Conservation (phyloP, 495 filamentous ascomycete genomes). For the Penicillium alfredii region DNA sequence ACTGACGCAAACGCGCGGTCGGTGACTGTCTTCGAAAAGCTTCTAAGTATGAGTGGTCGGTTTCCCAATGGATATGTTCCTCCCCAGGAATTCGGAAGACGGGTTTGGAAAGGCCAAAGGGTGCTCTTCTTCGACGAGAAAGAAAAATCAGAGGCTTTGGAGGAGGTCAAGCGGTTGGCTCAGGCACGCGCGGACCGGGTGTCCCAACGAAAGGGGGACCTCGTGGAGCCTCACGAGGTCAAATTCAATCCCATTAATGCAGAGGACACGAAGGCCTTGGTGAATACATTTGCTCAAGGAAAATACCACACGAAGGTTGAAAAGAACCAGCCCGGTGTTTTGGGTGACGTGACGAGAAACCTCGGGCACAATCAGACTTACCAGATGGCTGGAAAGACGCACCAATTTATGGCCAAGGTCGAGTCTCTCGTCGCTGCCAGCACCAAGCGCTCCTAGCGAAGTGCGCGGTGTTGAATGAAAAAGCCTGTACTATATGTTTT, state of each 20-base stretch:
- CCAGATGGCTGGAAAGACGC: conserved; percentile 33
- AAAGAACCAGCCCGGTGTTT: conserved; percentile 21
- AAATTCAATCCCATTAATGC: conserved; percentile 42
- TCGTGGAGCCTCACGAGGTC: conserved; percentile 31
- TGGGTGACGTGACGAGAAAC: conserved; percentile 34
- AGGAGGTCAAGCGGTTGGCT: conserved; percentile 31
- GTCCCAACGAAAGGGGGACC: conserved; percentile 35
- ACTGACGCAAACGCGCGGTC: conserved; percentile 22
- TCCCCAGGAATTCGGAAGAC: conserved; percentile 34
- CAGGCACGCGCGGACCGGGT: conserved; percentile 38
- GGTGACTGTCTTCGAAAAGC: conserved; percentile 33
- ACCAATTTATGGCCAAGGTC: conserved; percentile 38
- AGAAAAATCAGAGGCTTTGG: conserved; percentile 34
- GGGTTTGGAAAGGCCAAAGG: conserved; percentile 36
- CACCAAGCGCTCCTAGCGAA: conserved; percentile 24
- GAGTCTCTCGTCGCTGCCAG: conserved; percentile 34
- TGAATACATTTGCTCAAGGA: conserved; percentile 65
- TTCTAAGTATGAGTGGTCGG: conserved; percentile 31
- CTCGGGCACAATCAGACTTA: conserved; percentile 43
- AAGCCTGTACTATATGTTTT: conserved; percentile 26
- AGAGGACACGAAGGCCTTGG: conserved; percentile 55
- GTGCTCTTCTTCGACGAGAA: conserved; percentile 36
- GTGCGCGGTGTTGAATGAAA: neutral
- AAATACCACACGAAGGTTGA: conserved; percentile 27
- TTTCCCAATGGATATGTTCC: conserved; percentile 36